Conservation (phyloP, 441 rosid genomes). For the Pelargonium australe region DNA sequence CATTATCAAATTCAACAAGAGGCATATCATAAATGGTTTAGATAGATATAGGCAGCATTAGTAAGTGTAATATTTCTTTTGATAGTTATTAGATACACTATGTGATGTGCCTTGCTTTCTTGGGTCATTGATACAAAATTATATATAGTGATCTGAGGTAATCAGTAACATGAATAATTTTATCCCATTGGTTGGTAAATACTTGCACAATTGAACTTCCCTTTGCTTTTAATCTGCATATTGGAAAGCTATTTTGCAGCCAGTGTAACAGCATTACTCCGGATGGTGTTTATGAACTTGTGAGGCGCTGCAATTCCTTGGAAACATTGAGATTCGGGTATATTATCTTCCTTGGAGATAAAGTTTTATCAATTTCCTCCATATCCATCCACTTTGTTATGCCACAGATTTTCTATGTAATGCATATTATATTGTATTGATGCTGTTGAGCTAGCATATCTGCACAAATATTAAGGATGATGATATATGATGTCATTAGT, state of each 20-base stretch:
- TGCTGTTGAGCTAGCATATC: background rate
- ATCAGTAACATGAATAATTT: background rate
- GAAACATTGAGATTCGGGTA: constrained; percentile 88
- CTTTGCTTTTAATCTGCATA: background rate
- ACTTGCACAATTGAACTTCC: background rate
- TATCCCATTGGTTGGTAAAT: no score
- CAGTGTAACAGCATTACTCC: constrained; percentile 55
- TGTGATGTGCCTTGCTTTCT: background rate
- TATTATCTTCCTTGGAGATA: background rate
- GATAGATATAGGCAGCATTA: background rate
- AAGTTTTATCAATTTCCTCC: background rate
- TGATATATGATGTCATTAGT: no score
- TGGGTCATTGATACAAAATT: background rate
- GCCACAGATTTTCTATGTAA: background rate
- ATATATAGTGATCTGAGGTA: background rate
- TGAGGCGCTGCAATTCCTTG: constrained; percentile 56
- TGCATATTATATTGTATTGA: background rate
- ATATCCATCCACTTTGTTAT: background rate
- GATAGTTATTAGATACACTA: background rate
- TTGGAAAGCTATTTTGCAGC: constrained; percentile 40
- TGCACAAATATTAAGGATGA: no score
- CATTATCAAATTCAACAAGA: no score
- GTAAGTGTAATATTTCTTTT: background rate
- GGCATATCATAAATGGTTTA: no score
- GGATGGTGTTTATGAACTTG: constrained; percentile 56